These are phyloP conservation scores for Orbilia javanica DNA, from an alignment of 2,329 filamentous ascomycete species.

Conservation along the genomic window DNA sequence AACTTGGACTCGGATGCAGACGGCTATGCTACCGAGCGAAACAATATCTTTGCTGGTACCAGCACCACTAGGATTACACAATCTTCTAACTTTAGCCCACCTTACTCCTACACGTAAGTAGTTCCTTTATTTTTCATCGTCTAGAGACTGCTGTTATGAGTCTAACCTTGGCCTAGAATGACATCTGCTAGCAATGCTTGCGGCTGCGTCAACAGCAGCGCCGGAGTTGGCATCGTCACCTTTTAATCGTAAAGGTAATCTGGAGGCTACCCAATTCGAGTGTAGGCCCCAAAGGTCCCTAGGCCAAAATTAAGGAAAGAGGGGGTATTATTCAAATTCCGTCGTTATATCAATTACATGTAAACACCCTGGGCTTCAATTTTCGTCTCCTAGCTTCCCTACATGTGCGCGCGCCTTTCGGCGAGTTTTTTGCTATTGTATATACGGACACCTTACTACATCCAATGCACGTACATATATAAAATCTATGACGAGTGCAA, in stretches of 20 bases:
- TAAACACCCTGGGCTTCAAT: no score
- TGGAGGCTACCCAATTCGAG: background rate
- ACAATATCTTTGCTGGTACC: constrained; percentile 67
- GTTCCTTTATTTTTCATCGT: no score
- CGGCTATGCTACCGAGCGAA: constrained; percentile 66
- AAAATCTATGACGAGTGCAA: no score
- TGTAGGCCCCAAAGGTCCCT: no score
- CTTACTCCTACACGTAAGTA: constrained; percentile 64
- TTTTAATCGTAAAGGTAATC: constrained; percentile 13
- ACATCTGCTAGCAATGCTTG: constrained; percentile 51
- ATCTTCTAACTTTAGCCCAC: constrained; percentile 63
- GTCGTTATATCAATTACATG: no score
- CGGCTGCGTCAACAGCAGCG: constrained; percentile 24
- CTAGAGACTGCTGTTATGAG: background rate
- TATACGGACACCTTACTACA: no score
- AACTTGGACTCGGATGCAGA: constrained; percentile 67
- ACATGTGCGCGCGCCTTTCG: no score
- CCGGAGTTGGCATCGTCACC: constrained; percentile 50
- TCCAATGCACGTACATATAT: no score
- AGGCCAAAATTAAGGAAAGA: no score
- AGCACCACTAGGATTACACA: constrained; percentile 64
- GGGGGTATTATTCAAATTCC: no score
- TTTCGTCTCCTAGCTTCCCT: no score
- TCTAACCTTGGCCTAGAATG: constrained; percentile 4
- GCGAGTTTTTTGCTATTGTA: no score